Evolutionary conservation across 192 early-diverging fungal genomes (phyloP).

Genomic region (Coemansia sp.): DNA sequence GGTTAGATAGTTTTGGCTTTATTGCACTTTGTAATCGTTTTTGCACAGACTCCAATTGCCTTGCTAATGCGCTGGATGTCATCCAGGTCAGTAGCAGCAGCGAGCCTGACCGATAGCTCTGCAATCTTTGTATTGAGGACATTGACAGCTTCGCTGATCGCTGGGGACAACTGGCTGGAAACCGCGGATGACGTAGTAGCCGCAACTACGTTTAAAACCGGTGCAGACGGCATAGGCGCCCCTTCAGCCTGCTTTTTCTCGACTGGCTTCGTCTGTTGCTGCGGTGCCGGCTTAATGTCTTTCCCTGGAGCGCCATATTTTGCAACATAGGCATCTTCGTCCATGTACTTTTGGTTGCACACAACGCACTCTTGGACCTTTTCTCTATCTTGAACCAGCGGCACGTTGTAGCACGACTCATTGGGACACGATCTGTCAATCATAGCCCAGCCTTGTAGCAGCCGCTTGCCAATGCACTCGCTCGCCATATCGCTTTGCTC

Average conservation of each 20-base stretch:
- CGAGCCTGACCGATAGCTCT: slow-evolving; percentile 21
- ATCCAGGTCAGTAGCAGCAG: slow-evolving; percentile 13
- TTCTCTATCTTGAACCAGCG: slow-evolving; percentile 35
- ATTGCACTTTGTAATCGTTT: slow-evolving; percentile 21
- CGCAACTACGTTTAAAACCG: background rate
- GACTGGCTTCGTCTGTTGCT: background rate
- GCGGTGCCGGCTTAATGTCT: background rate
- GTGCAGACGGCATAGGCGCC: background rate
- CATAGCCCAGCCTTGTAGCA: slow-evolving; percentile 50
- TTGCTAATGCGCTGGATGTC: slow-evolving; percentile 24
- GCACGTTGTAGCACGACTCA: slow-evolving; percentile 28
- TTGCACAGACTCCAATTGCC: slow-evolving; percentile 28
- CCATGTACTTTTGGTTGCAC: slow-evolving; percentile 41
- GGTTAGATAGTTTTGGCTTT: background rate
- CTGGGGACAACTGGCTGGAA: background rate
- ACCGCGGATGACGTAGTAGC: background rate
- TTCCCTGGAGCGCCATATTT: slow-evolving; percentile 19
- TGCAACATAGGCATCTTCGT: slow-evolving; percentile 29
- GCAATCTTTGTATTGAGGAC: slow-evolving; percentile 29
- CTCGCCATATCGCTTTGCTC: slow-evolving; percentile 44
- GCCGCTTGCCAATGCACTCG: slow-evolving; percentile 38
- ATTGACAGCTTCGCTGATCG: slow-evolving; percentile 13
- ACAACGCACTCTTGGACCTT: slow-evolving; percentile 41
- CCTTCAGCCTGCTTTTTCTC: background rate
- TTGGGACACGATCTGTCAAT: slow-evolving; percentile 40